phyloP scores from a whole-genome alignment of 176 grass and related monocot species.

The Rhipidocladum racemiflorum region DNA sequence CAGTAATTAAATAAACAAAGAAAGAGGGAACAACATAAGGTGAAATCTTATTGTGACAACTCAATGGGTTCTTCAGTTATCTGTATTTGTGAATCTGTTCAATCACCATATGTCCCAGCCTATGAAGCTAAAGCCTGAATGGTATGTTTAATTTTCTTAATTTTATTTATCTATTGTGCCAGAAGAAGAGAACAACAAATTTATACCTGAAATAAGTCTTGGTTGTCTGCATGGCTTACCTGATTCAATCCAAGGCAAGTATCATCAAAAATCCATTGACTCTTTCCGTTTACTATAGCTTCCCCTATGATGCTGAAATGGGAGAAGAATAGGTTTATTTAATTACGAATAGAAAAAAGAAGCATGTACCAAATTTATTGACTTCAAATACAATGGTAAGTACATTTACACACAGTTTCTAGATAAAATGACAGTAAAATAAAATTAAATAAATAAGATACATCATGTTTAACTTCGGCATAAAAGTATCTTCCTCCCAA shows the following conservation, averaged over 20 bases:
- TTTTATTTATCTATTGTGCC: not conserved
- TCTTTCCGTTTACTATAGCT: constrained; percentile 50
- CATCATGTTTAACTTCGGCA: not conserved
- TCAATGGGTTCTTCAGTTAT: not conserved
- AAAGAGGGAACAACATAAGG: not conserved
- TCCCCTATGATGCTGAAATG: constrained; percentile 68
- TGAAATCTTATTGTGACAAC: not conserved
- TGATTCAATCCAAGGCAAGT: constrained; percentile 34
- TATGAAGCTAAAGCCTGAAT: not conserved
- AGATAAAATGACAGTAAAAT: not conserved
- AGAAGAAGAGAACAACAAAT: constrained; percentile 16
- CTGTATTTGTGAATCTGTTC: not conserved
- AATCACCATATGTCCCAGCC: not conserved
- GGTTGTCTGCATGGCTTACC: constrained; percentile 35
- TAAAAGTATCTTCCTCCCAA: not conserved
- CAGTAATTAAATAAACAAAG: not conserved
- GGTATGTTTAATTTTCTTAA: not conserved
- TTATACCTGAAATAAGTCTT: constrained; percentile 63
- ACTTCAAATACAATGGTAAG: not conserved
- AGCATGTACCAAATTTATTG: not conserved
- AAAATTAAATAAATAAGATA: not conserved
- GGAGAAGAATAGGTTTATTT: constrained; percentile 8
- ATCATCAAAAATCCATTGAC: constrained; percentile 67
- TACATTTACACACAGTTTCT: not conserved
- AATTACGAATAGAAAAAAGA: not conserved